Base-by-base conservation (phyloP, 148 eudicot genomes). In the Rhododendron ovatum region DNA sequence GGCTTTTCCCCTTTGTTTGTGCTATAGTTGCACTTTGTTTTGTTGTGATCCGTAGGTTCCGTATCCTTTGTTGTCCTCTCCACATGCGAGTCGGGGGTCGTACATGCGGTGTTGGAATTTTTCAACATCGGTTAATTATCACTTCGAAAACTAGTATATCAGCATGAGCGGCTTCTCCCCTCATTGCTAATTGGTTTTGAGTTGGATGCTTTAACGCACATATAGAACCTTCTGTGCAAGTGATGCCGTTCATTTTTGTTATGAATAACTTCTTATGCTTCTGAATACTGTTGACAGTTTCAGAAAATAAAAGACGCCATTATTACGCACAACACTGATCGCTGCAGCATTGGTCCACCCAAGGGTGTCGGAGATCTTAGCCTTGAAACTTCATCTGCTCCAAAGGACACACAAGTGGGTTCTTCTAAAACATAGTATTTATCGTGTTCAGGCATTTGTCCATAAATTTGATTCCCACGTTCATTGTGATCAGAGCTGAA, bases 281-380 rank as follows among this genome's bases (percentile, higher is more conserved):
- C 45, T 78, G 15, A 35, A 24, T 77, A 6, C 51, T 12, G 12
- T 87, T 30, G 45, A 88, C 95, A 96, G 99, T 95, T 94, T 89
- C 99, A 96, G 94, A 96, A 93, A 88, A 90, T 96, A 84, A 96
- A 93, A 88, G 99, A 96, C 48, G 98, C 99, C 1, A 92, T 96
- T 51, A 84, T 86, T 79, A 80, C 80, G 24, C 93, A 96, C 86
- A 96, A 94, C 91, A 91, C 94, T n/a, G 94, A 86, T 86, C 90
- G 89, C 4, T 86, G 95, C 88, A 93, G 91, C 88, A 91, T 91
- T 80, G 96, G 89, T 12, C 89, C 92, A 41, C 89, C 92, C 15
- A 88, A 80, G 88, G 90, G 91, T 48, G 91, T 91, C 2, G 93
- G 93, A 86, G 95, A 88, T 84, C 86, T 93, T 45, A 91, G 86